Base-by-base conservation (phyloP, 1,284 basidiomycete species). In the Albatrellus sp. region DNA sequence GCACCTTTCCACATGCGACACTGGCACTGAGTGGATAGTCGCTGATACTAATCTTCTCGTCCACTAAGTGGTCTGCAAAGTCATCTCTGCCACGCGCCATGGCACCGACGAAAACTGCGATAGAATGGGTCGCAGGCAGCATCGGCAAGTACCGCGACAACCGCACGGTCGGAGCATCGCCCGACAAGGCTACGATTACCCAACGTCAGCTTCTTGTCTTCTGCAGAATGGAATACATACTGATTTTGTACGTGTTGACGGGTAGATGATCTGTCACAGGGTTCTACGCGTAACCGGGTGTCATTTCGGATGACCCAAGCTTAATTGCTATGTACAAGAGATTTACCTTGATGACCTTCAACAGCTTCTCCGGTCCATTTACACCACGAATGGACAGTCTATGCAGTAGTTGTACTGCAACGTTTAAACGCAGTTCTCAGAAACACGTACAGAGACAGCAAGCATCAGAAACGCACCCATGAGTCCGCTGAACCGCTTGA, bases 401-500 rank as follows among this genome's bases (percentile, higher is more conserved):
- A 67, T 98, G 96, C 9, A 99, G 73, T 2, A 99, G 75, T 80
- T 99, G 94, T 2, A 99, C 94, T 94, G 58, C 4, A 13, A 45
- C 14, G 17, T 12, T 35, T 30, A 5, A 37, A 9, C 28, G 16
- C 11, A 29, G 12, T 10, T 24, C 32, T n/a, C 17, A 32, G 37
- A 20, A 44, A 45, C 19, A 47, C 37, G 24, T 31, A 37, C 14
- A 16, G 42, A 35, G 19, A 28, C 13, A 30, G 40, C 33, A 10
- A 29, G 14, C 4, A 20, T 14, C 24, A n/a, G 17, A 41, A 6
- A 62, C 87, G 55, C 58, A 92, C 91, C 90, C 96, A 99, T 99
- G 48, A 99, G 69, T 33, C 94, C 94, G 48, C 89, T 91, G 67
- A 99, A 99, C 6, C 94, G 81, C 69, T 99, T 99, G 67, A 99